Conservation (phyloP, 176 grass and related monocot species). For the Metroxylon sagu region DNA sequence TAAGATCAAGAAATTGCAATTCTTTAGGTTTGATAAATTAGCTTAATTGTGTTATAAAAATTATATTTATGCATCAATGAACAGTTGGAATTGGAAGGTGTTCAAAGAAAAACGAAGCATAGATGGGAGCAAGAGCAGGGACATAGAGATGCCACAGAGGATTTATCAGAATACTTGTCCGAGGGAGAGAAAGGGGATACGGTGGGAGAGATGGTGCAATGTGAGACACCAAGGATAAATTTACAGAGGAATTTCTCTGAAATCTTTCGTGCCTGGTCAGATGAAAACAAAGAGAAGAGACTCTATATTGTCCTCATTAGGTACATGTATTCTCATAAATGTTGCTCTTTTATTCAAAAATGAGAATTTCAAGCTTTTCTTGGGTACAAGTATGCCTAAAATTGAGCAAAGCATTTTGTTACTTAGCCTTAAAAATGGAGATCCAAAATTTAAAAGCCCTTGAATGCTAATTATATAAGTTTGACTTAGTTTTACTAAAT, state of each 20-base stretch:
- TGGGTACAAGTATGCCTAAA: too few relatives aligned
- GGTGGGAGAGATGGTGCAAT: slow-evolving; percentile 23
- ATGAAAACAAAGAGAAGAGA: slow-evolving; percentile 65
- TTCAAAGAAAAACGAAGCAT: slow-evolving; percentile 25
- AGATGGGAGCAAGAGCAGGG: slow-evolving; percentile 50
- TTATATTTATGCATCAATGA: too few relatives aligned
- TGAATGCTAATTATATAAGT: too few relatives aligned
- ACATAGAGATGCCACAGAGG: slow-evolving; percentile 31
- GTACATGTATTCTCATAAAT: slow-evolving; percentile 21
- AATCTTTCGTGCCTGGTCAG: slow-evolving; percentile 46
- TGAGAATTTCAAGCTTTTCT: too few relatives aligned
- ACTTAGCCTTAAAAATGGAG: too few relatives aligned
- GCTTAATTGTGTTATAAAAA: too few relatives aligned
- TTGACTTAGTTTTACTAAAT: too few relatives aligned
- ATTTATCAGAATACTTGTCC: slow-evolving; percentile 60
- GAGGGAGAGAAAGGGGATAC: slow-evolving; percentile 54
- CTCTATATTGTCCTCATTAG: slow-evolving; percentile 83
- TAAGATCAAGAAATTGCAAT: too few relatives aligned
- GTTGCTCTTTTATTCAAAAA: slow-evolving; percentile 13
- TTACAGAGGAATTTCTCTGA: slow-evolving; percentile 36
- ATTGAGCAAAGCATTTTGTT: too few relatives aligned
- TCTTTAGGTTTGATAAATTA: too few relatives aligned
- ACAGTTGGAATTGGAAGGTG: slow-evolving; percentile 65
- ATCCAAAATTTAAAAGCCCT: too few relatives aligned
- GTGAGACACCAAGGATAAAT: slow-evolving; percentile 35